Conservation (phyloP, 2,329 filamentous ascomycete species). For the Ampelomyces quisqualis region DNA sequence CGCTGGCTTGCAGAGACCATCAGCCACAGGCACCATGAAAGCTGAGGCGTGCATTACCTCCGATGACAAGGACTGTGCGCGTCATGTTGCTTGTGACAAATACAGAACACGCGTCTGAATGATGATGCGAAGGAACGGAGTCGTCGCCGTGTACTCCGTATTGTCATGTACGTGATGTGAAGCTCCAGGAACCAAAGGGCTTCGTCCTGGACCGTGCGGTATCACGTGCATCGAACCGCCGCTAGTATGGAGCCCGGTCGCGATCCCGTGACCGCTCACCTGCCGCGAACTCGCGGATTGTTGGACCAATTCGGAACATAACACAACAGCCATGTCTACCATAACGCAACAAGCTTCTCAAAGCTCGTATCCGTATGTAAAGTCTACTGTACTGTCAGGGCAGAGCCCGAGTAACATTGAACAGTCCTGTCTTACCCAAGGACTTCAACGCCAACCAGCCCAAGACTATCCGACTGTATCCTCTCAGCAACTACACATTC, state of each 20-base stretch:
- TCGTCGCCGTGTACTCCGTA: not conserved
- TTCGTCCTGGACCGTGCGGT: constrained; percentile 2
- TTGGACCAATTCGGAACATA: constrained; percentile 9
- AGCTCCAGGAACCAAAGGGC: not conserved
- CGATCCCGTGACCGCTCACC: constrained; percentile 11
- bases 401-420: constrained; percentile 6
- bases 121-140: no score
- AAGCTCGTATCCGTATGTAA: constrained; percentile 66
- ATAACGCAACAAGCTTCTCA: constrained; percentile 74
- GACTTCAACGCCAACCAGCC: constrained; percentile 89
- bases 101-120: not conserved
- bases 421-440: constrained; percentile 71
- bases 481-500: constrained; percentile 97
- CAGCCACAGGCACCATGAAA: constrained; percentile 10
- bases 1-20: constrained; percentile 56
- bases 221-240: constrained; percentile 7
- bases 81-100: constrained; percentile 28
- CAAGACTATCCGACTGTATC: constrained; percentile 84
- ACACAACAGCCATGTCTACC: constrained; percentile 67
- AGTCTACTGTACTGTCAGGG: not conserved
- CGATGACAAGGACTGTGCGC: constrained; percentile 71
- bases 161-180: not conserved
- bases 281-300: no score
- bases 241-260: constrained; percentile 17
- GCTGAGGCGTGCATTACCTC: constrained; percentile 50